Percentiles rank a stretch among this genome's conserved stretches.
Conservation (phyloP, 176 grass and related monocot genomes). For the Oryza meyeriana region DNA sequence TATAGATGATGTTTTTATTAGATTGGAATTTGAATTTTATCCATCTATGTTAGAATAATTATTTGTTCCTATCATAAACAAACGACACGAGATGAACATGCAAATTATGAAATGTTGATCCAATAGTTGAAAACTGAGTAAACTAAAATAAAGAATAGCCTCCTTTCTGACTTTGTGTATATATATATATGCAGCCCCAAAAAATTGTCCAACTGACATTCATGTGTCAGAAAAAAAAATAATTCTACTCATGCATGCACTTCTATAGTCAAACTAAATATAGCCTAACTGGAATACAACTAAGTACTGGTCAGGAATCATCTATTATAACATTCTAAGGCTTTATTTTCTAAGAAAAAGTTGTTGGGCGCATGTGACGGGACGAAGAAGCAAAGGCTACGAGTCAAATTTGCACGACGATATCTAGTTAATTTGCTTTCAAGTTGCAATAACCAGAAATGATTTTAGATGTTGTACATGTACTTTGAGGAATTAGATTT, state of each 20-base stretch:
- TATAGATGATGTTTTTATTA: neutral
- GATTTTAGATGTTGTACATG: neutral
- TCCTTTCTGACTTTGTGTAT: no score
- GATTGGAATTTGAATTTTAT: neutral
- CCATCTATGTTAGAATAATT: neutral
- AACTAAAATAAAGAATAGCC: neutral
- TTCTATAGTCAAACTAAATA: neutral
- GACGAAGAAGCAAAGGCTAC: neutral
- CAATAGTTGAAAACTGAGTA: neutral
- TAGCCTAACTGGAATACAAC: no score
- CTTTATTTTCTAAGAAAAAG: neutral
- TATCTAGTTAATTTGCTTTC: neutral
- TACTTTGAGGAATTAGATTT: neutral
- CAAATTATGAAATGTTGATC: neutral
- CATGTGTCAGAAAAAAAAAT: neutral
- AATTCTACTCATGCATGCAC: neutral
- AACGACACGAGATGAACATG: neutral
- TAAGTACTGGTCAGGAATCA: neutral
- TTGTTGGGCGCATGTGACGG: neutral
- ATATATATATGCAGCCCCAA: no score
- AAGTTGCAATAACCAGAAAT: neutral
- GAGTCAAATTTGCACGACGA: neutral
- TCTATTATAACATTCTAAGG: neutral
- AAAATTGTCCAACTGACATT: neutral
- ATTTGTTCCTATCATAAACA: neutral